Base-by-base conservation (phyloP, 1,284 basidiomycete species). In the Serendipita sp. region DNA sequence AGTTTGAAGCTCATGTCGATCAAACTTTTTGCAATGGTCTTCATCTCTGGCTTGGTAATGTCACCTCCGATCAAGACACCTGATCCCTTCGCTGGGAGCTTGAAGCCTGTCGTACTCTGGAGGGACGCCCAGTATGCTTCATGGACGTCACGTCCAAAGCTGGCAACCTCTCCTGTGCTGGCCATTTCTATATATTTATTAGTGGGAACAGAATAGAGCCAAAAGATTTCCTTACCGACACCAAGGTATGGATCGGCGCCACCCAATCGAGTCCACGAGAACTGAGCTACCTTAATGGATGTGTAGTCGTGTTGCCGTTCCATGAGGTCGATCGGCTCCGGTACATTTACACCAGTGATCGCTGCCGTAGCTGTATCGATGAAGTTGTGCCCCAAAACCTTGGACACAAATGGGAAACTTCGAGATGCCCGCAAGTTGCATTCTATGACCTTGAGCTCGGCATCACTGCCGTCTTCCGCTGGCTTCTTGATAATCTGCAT, bases 331-430 rank as follows among this genome's bases (percentile, higher is more conserved):
- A 94, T 75, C 5, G 95, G 92, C 68, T 86, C 88, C 1, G 96
- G 96, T 0, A 99, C 92, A 67, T 94, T 80, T 70, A 90, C 78
- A 62, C 85, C 89, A 45, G 92, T 85, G 69, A 99, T 99, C 17
- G 95, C 96, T 35, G 85, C 82, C 3, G 95, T 92, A 2, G 96
- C 96, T 60, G 87, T 87, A 68, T 98, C 92, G 70, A 99, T 93
- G 74, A 98, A 98, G 79, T 99, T 97, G 74, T 87, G 85, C 55
- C 93, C 95, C 61, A 98, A 81, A 22, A 99, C 96, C 78, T 99
- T 99, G 67, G 91, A 95, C 3, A 99, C 96, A 77, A 99, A 99
- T 68, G 96, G 96, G 89, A 98, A 99, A 58, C 92, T 96, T 50
- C 96, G 86, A 53, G 93, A 96, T 30, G 96, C 96, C 68, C 96